Evolutionary conservation across 176 grass and related monocot species (phyloP).

Genomic region (Aegilops longissima): DNA sequence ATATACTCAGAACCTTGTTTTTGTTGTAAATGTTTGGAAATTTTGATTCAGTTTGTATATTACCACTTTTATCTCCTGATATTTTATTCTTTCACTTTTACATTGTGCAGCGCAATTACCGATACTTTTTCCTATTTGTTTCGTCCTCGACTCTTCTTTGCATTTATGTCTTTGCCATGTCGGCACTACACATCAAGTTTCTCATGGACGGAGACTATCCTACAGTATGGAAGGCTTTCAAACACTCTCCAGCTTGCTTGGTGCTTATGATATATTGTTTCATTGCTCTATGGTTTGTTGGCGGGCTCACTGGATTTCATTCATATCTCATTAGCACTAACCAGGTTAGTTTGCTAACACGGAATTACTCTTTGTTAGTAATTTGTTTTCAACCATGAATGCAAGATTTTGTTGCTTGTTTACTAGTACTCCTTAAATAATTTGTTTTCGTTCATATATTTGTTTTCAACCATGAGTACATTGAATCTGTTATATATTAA

Average conservation of each 20-base stretch:
- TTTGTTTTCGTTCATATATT: not conserved
- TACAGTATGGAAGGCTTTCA: conserved; percentile 98
- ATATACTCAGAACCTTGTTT: not conserved
- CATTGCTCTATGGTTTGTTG: conserved; percentile 96
- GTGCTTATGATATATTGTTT: conserved; percentile 92
- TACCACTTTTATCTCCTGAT: conserved; percentile 14
- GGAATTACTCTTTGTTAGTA: not conserved
- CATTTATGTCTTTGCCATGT: conserved; percentile 95
- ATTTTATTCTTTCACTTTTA: conserved; percentile 32
- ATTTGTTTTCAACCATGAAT: not conserved
- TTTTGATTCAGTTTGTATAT: conserved; percentile 18
- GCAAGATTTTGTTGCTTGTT: not conserved
- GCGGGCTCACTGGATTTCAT: conserved; percentile 97
- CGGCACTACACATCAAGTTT: conserved; percentile 89
- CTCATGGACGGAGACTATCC: conserved; percentile 79
- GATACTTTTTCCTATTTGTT: conserved; percentile 96
- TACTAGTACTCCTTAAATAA: not conserved
- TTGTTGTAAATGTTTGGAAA: not conserved
- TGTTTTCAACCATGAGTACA: not conserved
- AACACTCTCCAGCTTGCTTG: conserved; percentile 77
- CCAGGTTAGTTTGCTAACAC: conserved; percentile 57
- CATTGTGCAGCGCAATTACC: conserved; percentile 85
- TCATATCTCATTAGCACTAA: conserved; percentile 90
- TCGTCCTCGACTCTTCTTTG: conserved; percentile 92
- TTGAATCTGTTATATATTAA: not conserved